Evolutionary conservation across 345 rosid genomes (phyloP).

Genomic region (Citrus australasica): DNA sequence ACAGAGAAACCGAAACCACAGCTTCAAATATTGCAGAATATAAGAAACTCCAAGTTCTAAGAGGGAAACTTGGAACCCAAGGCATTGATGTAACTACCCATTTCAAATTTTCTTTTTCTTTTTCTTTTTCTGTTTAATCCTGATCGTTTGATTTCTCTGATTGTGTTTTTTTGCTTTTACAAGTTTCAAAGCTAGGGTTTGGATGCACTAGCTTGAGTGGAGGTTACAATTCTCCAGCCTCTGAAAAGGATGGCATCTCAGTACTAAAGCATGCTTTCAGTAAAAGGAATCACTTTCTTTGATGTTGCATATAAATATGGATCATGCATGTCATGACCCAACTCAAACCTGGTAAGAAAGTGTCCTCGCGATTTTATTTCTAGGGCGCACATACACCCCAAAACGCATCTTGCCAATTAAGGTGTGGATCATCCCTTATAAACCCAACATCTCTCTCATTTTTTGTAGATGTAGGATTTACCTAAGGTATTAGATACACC

Average conservation of each 20-base stretch:
- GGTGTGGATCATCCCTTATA: too few relatives aligned
- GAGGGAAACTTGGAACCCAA: slow-evolving; percentile 20
- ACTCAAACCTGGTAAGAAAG: too few relatives aligned
- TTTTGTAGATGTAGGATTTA: too few relatives aligned
- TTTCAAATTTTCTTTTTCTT: not conserved
- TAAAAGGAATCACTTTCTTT: slow-evolving; percentile 30
- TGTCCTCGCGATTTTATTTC: rapidly evolving
- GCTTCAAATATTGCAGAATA: not conserved
- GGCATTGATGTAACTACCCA: slow-evolving; percentile 14
- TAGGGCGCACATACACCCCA: too few relatives aligned
- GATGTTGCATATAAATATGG: slow-evolving; percentile 33
- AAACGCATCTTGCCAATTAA: too few relatives aligned
- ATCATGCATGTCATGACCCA: not conserved
- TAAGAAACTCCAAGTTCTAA: not conserved
- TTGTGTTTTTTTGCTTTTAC: not conserved
- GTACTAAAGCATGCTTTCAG: slow-evolving; percentile 27
- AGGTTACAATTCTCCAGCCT: slow-evolving; percentile 20
- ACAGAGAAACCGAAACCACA: too few relatives aligned
- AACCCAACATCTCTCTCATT: too few relatives aligned
- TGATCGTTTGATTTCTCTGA: not conserved
- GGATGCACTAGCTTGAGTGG: slow-evolving; percentile 34
- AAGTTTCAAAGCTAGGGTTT: slow-evolving; percentile 46
- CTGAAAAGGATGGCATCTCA: slow-evolving; percentile 33
- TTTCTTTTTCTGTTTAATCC: too few relatives aligned
- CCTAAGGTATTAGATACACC: too few relatives aligned